Evolutionary conservation across 352 stramenopile species (phyloP), one percentile per base, ranked within the genome.

Genomic region (Plasmopara halstedii): DNA sequence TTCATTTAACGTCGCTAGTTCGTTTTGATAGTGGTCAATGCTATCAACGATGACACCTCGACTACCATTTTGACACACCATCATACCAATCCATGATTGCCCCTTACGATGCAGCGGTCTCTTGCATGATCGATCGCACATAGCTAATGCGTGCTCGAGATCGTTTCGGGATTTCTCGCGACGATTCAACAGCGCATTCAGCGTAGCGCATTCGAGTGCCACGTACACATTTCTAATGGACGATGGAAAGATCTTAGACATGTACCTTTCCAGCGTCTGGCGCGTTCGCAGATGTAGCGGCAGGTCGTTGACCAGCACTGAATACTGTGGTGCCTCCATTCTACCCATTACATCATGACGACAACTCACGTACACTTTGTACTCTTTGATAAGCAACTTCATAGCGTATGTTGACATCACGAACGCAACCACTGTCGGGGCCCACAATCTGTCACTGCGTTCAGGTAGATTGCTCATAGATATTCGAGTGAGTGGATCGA

Each of bases 401-500:
- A 91, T 74, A 21, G 66, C 70, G 38, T 70, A 85, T 13, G 59
- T 62, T 34, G 62, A 56, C 25, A 91, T 56, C 15, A 84, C 21
- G 37, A 70, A 85, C n/a, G 73, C 61, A 3, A 68, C 74, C 9
- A 63, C 42, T 22, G 66, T 79, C 1, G 70, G 62, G 14, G 68
- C 76, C 80, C 80, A 91, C n/a, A 91, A 49, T 15, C 76, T 58
- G 15, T 50, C 54, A 39, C 77, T 78, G 6, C 48, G 41, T 36
- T 63, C 64, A 2, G 61, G 53, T 41, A 91, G 53, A 51, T 88
- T 91, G 23, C 73, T 86, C 75, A 91, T 85, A 22, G 66, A 86
- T 47, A 91, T 83, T 20, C 59, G 57, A 31, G 67, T 64, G 21
- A 91, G 44, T 11, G 71, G 62, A 32, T 91, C 80, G 26, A 81